Evolutionary conservation across 176 grass and related monocot species (phyloP).

Genomic region (Lolium multiflorum): DNA sequence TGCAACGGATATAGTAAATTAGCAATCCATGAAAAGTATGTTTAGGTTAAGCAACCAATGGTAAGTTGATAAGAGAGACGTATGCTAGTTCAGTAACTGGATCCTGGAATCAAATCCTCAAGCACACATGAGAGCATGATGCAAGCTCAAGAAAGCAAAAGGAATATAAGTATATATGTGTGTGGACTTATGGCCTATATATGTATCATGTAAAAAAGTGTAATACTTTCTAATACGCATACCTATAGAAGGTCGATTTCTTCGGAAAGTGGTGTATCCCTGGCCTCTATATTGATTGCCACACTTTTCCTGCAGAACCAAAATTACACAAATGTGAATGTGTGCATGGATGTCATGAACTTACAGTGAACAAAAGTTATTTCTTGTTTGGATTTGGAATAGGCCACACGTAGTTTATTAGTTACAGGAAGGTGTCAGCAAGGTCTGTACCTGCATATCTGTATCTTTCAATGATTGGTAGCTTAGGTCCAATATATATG

Average conservation of each 20-base stretch:
- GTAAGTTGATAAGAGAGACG: neutral
- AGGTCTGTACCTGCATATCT: neutral
- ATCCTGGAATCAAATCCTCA: conserved; percentile 4
- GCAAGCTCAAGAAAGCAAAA: neutral
- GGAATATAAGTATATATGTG: neutral
- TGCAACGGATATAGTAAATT: neutral
- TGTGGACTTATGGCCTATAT: neutral
- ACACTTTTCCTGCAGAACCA: neutral
- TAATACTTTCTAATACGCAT: neutral
- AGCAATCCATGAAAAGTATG: conserved; percentile 2
- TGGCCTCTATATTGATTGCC: neutral
- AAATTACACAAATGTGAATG: neutral
- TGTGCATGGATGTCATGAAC: neutral
- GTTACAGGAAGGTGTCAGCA: neutral
- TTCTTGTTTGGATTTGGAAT: neutral
- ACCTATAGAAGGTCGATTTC: neutral
- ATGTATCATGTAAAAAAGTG: conserved; percentile 7
- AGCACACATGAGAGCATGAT: conserved; percentile 10
- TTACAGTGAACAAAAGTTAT: neutral
- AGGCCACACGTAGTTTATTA: neutral
- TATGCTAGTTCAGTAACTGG: neutral
- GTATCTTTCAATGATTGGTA: conserved; percentile 12
- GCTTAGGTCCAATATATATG: neutral
- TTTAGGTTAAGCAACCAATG: neutral
- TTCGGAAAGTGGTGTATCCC: neutral